Percentiles rank a stretch among this genome's conserved stretches.
Conservation (phyloP, 2,329 filamentous ascomycete species). For the Didymosphaeria variabile region DNA sequence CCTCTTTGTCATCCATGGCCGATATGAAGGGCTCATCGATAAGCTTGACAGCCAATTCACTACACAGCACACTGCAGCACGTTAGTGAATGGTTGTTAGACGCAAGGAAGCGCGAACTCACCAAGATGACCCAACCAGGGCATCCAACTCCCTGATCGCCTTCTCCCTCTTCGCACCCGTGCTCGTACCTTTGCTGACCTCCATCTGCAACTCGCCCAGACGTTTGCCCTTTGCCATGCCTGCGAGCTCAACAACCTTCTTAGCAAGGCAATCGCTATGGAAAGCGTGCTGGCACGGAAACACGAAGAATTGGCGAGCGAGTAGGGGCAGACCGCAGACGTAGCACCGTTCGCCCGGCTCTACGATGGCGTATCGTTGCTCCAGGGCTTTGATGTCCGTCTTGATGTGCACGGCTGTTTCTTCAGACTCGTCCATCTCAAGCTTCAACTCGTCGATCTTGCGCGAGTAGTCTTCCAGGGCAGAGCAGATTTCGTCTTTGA, state of each 20-base stretch:
- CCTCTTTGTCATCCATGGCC: slow-evolving; percentile 74
- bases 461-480: slow-evolving; percentile 93
- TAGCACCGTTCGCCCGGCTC: slow-evolving; percentile 96
- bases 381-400: slow-evolving; percentile 83
- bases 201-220: slow-evolving; percentile 85
- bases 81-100: slow-evolving; percentile 26
- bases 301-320: slow-evolving; percentile 95
- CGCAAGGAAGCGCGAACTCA: slow-evolving; percentile 55
- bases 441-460: slow-evolving; percentile 86
- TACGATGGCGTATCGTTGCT: slow-evolving; percentile 92
- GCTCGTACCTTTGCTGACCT: slow-evolving; percentile 79
- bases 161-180: slow-evolving; percentile 77
- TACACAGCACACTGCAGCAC: slow-evolving; percentile 79
- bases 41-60: slow-evolving; percentile 91
- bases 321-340: slow-evolving; percentile 82
- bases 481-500: slow-evolving; percentile 96
- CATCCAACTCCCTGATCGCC: slow-evolving; percentile 88
- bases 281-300: slow-evolving; percentile 99
- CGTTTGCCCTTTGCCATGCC: slow-evolving; percentile 78
- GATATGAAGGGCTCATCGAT: slow-evolving; percentile 93
- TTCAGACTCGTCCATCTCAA: slow-evolving; percentile 95
- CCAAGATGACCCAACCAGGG: slow-evolving; percentile 90
- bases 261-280: slow-evolving; percentile 91
- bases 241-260: slow-evolving; percentile 82
- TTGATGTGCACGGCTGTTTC: slow-evolving; percentile 91